These are phyloP conservation scores for Sporothrix dimorphospora DNA, from an alignment of 2,329 filamentous ascomycete genomes.

Conservation along the genomic window DNA sequence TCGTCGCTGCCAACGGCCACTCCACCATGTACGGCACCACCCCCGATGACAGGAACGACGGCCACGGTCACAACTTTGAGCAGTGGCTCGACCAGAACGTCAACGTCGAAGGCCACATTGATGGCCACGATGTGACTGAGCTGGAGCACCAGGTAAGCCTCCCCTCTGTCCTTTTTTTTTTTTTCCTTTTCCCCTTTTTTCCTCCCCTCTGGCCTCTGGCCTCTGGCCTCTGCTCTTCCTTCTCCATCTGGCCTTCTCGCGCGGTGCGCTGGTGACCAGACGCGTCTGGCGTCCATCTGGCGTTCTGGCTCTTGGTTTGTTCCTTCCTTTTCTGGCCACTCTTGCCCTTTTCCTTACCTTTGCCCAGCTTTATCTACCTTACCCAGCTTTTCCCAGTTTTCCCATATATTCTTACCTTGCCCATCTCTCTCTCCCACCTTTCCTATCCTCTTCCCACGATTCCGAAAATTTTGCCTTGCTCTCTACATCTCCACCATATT, in stretches of 20 bases:
- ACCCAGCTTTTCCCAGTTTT: neutral
- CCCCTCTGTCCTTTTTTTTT: neutral
- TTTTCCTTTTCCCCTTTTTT: neutral
- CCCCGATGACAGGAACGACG: neutral
- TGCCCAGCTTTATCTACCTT: neutral
- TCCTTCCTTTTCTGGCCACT: neutral
- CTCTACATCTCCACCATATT: neutral
- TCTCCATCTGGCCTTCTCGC: neutral
- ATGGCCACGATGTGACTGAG: neutral
- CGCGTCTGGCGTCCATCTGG: too few species aligned
- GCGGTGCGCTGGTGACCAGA: too few species aligned
- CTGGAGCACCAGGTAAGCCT: conserved; percentile 1
- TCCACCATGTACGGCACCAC: neutral
- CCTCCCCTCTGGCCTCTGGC: neutral
- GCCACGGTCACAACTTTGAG: neutral
- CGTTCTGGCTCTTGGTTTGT: neutral
- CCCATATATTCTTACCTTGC: neutral
- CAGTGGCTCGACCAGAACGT: neutral
- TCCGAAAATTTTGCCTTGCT: neutral
- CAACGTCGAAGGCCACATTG: neutral
- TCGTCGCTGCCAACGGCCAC: neutral
- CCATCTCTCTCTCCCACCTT: neutral
- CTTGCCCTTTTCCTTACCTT: neutral
- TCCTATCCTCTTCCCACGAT: too few species aligned
- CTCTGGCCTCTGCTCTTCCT: neutral